phyloP scores from a whole-genome alignment of 2,329 filamentous ascomycete species.

The Achaetomium macrosporum region DNA sequence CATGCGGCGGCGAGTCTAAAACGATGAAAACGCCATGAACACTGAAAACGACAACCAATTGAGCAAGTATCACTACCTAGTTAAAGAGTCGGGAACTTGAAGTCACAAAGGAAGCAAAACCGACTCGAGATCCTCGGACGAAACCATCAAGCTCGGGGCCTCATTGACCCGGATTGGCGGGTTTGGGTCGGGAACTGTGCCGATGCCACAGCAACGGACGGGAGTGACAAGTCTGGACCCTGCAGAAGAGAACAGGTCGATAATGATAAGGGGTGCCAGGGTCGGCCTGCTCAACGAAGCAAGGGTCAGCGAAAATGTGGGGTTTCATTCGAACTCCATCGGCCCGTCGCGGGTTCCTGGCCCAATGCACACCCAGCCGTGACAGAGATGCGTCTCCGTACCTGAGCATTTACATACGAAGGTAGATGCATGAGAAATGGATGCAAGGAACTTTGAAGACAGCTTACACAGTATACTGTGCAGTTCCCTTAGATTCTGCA shows the following conservation, averaged over 20 bases:
- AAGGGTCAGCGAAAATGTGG: too few relatives aligned
- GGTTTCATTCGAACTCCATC: background rate
- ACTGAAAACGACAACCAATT: background rate
- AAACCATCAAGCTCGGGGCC: background rate
- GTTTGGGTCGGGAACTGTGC: background rate
- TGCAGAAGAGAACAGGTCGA: background rate
- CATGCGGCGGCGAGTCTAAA: background rate
- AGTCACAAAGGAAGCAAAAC: background rate
- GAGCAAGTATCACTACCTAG: background rate
- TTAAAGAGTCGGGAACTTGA: background rate
- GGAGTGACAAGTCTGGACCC: conserved; percentile 7
- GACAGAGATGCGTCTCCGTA: too few relatives aligned
- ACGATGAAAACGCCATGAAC: background rate
- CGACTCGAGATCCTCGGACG: conserved; percentile 3
- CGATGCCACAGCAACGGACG: conserved; percentile 24
- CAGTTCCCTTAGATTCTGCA: too few relatives aligned
- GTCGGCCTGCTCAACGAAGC: background rate
- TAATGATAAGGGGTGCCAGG: conserved; percentile 3
- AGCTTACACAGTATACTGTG: too few relatives aligned
- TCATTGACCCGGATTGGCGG: conserved; percentile 10
- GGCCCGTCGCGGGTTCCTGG: too few relatives aligned
- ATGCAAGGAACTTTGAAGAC: too few relatives aligned
- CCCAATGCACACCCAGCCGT: too few relatives aligned
- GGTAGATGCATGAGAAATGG: too few relatives aligned
- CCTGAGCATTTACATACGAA: background rate